These are phyloP conservation scores for Chernovozyma aurita DNA, from an alignment of 1,139 yeast species.

Conservation along the genomic window DNA sequence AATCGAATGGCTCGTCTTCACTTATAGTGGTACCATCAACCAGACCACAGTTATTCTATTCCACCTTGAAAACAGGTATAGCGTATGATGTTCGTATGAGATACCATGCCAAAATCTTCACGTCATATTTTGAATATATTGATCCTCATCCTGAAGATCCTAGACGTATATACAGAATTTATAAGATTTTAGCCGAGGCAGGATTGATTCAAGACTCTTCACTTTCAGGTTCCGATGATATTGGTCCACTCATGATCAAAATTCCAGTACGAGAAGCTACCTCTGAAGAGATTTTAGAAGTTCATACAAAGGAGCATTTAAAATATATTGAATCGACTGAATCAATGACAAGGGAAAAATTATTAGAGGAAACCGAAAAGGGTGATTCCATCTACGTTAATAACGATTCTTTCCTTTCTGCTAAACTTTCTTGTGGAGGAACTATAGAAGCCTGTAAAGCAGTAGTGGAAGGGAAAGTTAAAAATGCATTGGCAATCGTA, in stretches of 20 bases:
- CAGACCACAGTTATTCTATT: slow-evolving; percentile 55
- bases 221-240: slow-evolving; percentile 71
- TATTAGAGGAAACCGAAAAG: slow-evolving; percentile 78
- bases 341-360: slow-evolving; percentile 70
- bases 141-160: slow-evolving; percentile 99
- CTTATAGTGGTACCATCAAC: slow-evolving; percentile 51
- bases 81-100: slow-evolving; percentile 97
- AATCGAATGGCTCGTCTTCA: slow-evolving; percentile 2
- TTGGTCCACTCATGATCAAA: slow-evolving; percentile 86
- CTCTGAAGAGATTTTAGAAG: slow-evolving; percentile 78
- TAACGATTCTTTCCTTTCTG: slow-evolving; percentile 84
- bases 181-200: slow-evolving; percentile 89
- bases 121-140: slow-evolving; percentile 87
- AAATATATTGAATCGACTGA: slow-evolving; percentile 73
- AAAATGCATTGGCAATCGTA: slow-evolving; percentile 89
- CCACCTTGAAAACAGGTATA: slow-evolving; percentile 82
- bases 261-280: slow-evolving; percentile 90
- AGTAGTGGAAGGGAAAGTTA: slow-evolving; percentile 87
- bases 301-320: slow-evolving; percentile 80
- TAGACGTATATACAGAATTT: slow-evolving; percentile 87
- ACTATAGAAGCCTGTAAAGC: slow-evolving; percentile 95
- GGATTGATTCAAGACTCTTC: slow-evolving; percentile 83
- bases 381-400: slow-evolving; percentile 96
- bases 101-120: slow-evolving; percentile 90
- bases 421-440: slow-evolving; percentile 93